Percentiles rank a stretch among this genome's conserved stretches.
These are phyloP conservation scores for Lichtheimia corymbifera DNA, from an alignment of 371 early-diverging fungal species.

Conservation along the genomic window DNA sequence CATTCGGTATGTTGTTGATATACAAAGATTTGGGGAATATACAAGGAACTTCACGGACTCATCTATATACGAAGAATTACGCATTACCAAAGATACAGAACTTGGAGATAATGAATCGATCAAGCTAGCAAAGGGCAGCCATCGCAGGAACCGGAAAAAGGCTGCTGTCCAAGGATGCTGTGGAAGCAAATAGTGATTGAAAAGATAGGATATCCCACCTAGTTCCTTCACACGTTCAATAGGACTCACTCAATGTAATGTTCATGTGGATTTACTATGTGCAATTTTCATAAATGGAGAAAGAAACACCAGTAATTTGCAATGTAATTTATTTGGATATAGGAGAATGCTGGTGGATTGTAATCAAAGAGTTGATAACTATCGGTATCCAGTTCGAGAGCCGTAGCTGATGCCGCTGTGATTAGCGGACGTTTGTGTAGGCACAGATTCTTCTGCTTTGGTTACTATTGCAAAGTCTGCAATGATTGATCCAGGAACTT, in stretches of 20 bases:
- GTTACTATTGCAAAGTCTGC: slow-evolving; percentile 22
- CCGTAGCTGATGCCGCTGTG: slow-evolving; percentile 1
- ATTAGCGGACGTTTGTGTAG: slow-evolving; percentile 4
- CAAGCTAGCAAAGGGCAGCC: slow-evolving; percentile 38
- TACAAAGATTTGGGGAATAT: not conserved
- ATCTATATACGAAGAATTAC: slow-evolving; percentile 26
- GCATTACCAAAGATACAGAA: slow-evolving; percentile 48
- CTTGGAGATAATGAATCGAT: slow-evolving; percentile 51
- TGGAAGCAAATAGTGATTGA: slow-evolving; percentile 17
- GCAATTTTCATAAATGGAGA: too few species aligned
- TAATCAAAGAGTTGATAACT: not conserved
- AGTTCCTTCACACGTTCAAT: too few species aligned
- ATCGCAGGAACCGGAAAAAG: slow-evolving; percentile 29
- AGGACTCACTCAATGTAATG: too few species aligned
- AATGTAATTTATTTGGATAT: too few species aligned
- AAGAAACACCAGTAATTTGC: too few species aligned
- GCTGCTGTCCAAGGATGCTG: slow-evolving; percentile 19
- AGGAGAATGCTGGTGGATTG: too few species aligned
- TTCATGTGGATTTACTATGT: too few species aligned
- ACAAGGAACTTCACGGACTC: too few species aligned
- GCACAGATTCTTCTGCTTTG: slow-evolving; percentile 11
- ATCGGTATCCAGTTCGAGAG: slow-evolving; percentile 8
- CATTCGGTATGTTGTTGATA: slow-evolving; percentile 28
- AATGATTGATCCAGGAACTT: slow-evolving; percentile 12
- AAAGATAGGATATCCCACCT: slow-evolving; percentile 1